A percentile compares a stretch with the other conserved stretches of the same genome.
Evolutionary conservation across 345 rosid genomes (phyloP).

Genomic region (Arabidopsis suecica): DNA sequence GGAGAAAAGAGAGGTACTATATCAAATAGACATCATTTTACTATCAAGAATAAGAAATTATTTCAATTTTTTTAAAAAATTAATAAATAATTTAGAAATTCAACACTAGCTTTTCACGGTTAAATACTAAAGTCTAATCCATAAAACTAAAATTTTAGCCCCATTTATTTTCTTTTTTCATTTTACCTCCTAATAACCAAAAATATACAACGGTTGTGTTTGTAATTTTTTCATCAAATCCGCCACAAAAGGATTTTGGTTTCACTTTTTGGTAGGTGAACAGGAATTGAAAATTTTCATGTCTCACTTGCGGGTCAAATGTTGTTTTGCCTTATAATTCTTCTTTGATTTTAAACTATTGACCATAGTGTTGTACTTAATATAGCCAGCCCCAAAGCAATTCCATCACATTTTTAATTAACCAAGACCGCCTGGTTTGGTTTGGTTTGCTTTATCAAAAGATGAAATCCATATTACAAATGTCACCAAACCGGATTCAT

Average conservation of each 20-base stretch:
- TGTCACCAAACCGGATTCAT: constrained; percentile 26
- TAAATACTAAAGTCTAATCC: not conserved
- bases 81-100: not conserved
- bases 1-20: too few species aligned
- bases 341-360: not conserved
- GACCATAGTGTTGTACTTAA: not conserved
- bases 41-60: not conserved
- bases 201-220: not conserved
- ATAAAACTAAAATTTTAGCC: too few species aligned
- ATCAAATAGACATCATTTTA: too few species aligned
- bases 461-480: constrained; percentile 15
- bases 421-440: not conserved
- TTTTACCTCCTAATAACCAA: not conserved
- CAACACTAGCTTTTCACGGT: too few species aligned
- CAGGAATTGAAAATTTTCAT: not conserved
- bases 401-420: constrained; percentile 8
- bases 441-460: constrained; percentile 6
- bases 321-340: constrained; percentile 18
- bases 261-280: constrained; percentile 1
- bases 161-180: too few species aligned
- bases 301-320: constrained; percentile 19
- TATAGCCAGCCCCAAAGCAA: not conserved
- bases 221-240: not conserved
- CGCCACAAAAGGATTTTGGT: not conserved
- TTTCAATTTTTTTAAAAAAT: not conserved